Evolutionary conservation across 768 basidiomycete genomes (phyloP), one percentile per base, ranked within the genome.

Genomic region (Asterophora lycoperdoides): DNA sequence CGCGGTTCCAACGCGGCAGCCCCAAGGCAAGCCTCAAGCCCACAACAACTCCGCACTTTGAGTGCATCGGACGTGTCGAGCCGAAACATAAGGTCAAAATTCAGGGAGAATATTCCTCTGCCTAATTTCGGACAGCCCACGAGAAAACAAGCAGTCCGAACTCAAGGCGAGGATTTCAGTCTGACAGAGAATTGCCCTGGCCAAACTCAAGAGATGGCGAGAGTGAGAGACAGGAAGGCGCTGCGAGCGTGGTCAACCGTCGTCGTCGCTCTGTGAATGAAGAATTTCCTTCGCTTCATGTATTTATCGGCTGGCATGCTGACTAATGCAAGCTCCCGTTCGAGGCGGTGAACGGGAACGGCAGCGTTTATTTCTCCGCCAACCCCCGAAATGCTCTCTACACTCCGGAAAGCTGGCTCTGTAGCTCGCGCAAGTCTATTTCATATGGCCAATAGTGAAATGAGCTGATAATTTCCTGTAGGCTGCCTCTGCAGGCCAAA

Each of bases 121-220:
- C 85, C 79, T 72, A 90, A 91, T 89, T 91, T 84, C 86, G 80
- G 74, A 74, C 71, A 69, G 71, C 79, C 79, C 81, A 81, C 69
- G 51, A 62, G 44, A 53, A 60, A 53, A 64, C 71, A 69, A 75
- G 75, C 64, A 62, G 69, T 63, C 74, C 85, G 83, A 88, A 89
- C 87, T 89, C 87, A 88, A 86, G 78, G 85, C 68, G 76, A 84
- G 83, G 67, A 69, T 54, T 46, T 78, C 62, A 30, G 48, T 87
- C 77, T 90, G 54, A 78, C 85, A 87, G 81, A 83, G 77, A 63
- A 69, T 59, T 58, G 52, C 74, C 77, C 72, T 40, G 54, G 62
- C 63, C 67, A 63, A 52, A 57, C 57, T 51, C 45, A 43, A 53
- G 55, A 57, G 63, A 59, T 54, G 59, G 60, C 62, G 62, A 61